These are phyloP conservation scores for Spathaspora arborariae DNA, from an alignment of 805 yeast genomes.

Conservation along the genomic window DNA sequence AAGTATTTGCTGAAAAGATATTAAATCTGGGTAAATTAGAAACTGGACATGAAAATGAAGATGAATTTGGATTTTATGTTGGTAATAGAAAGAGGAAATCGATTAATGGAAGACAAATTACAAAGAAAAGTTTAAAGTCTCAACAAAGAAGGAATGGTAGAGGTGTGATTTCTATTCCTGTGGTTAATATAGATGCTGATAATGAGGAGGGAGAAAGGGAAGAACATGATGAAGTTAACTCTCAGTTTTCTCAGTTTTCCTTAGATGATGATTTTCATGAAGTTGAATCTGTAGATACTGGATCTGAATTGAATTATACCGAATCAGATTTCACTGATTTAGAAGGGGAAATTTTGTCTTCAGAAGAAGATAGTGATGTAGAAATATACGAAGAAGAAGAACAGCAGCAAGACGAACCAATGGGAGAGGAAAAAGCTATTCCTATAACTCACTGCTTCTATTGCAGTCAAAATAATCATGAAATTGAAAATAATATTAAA, in stretches of 20 bases:
- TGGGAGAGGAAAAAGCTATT: slow-evolving; percentile 32
- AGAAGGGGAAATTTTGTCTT: slow-evolving; percentile 12
- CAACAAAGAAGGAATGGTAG: slow-evolving; percentile 14
- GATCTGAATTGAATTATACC: slow-evolving; percentile 47
- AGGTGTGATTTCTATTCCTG: slow-evolving; percentile 4
- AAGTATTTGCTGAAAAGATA: slow-evolving; percentile 68
- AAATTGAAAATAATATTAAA: slow-evolving; percentile 49
- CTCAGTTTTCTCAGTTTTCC: slow-evolving; percentile 55
- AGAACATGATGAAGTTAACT: slow-evolving; percentile 52
- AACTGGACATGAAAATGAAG: slow-evolving; percentile 32
- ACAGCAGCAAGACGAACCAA: slow-evolving; percentile 16
- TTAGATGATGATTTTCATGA: slow-evolving; percentile 32
- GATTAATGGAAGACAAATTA: slow-evolving; percentile 27
- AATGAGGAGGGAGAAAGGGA: neutral
- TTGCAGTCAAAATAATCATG: slow-evolving; percentile 52
- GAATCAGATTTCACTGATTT: slow-evolving; percentile 29
- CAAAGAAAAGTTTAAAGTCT: slow-evolving; percentile 37
- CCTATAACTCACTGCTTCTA: slow-evolving; percentile 53
- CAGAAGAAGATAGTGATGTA: slow-evolving; percentile 19
- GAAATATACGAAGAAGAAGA: slow-evolving; percentile 16
- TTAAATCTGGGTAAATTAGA: slow-evolving; percentile 19
- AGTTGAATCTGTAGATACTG: slow-evolving; percentile 39
- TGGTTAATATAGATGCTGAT: slow-evolving; percentile 20
- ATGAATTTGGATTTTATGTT: slow-evolving; percentile 52
- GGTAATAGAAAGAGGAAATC: slow-evolving; percentile 20